Percentiles rank a stretch among this genome's conserved stretches.
Conservation (phyloP, 176 grass and related monocot species). For the Hordeum vulgare region MorexV3_pseudomolecules_assembly NC_058518.1:510051505-510052004, state of each 20-base stretch:
- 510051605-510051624: too few species aligned
- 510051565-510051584: neutral
- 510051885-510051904: neutral
- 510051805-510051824: neutral
- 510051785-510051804: neutral
- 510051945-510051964: neutral
- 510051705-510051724: neutral
- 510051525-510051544: neutral
- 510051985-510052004: neutral
- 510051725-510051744: neutral
- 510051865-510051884: neutral
- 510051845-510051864: neutral
- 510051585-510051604: neutral
- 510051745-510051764: neutral
- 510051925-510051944: neutral
- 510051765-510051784: neutral
- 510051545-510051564: neutral
- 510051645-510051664: neutral
- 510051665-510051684: neutral
- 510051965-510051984: conserved; percentile 39
- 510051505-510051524: too few species aligned
- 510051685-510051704: neutral
- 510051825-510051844: neutral
- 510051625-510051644: neutral
- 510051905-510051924: neutral